Conservation (phyloP, 768 basidiomycete species). For the Brasilioporus rufonigricans region DNA sequence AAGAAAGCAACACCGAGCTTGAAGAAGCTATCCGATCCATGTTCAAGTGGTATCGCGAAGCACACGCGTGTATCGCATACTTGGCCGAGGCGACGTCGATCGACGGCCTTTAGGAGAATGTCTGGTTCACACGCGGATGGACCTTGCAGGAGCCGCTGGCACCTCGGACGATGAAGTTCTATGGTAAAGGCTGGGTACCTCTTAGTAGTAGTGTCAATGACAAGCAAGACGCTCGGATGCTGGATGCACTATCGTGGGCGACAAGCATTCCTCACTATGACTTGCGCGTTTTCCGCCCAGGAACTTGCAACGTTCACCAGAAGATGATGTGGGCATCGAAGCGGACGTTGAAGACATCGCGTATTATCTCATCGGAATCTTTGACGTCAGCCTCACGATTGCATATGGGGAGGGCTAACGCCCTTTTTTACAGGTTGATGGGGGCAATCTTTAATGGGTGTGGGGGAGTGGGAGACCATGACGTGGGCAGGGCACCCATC, state of each 20-base stretch:
- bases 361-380: constrained; percentile 33
- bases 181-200: constrained; percentile 26
- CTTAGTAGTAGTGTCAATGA: constrained; percentile 27
- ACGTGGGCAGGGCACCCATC: constrained; percentile 29
- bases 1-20: constrained; percentile 34
- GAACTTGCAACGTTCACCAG: constrained; percentile 24
- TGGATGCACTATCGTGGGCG: constrained; percentile 24
- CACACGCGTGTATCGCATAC: constrained; percentile 32
- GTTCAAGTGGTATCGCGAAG: constrained; percentile 33
- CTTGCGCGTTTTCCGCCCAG: constrained; percentile 23
- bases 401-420: constrained; percentile 36
- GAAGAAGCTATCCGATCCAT: constrained; percentile 35
- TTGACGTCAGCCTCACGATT: constrained; percentile 33
- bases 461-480: constrained; percentile 34
- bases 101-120: constrained; percentile 25
- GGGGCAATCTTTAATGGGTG: constrained; percentile 27
- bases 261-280: constrained; percentile 27
- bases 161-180: constrained; percentile 31
- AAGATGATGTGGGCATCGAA: constrained; percentile 35
- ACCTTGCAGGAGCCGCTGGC: constrained; percentile 31
- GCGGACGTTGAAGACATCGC: constrained; percentile 34
- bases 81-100: constrained; percentile 29
- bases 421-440: constrained; percentile 30
- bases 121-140: constrained; percentile 35
- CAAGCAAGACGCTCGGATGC: constrained; percentile 23